Evolutionary conservation across 495 filamentous ascomycete genomes (phyloP).

Genomic region (Articulospora tetracladia): DNA sequence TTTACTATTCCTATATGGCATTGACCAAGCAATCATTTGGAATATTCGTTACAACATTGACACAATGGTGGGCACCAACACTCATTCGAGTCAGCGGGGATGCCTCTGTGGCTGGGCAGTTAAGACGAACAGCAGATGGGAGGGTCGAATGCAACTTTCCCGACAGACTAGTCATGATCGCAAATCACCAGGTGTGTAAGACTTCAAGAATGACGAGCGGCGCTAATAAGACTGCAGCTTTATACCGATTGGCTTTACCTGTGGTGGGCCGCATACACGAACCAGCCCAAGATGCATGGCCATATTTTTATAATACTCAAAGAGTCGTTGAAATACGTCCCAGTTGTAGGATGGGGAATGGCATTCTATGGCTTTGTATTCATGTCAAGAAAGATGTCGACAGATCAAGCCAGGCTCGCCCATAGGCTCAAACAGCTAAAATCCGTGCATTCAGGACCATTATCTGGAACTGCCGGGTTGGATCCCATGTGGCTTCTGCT

Average conservation of each 20-base stretch:
- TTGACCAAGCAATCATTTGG: conserved; percentile 75
- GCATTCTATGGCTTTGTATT: conserved; percentile 82
- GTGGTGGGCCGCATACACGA: conserved; percentile 82
- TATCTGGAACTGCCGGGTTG: conserved; percentile 45
- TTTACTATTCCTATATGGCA: conserved; percentile 76
- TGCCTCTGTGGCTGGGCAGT: conserved; percentile 64
- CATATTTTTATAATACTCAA: conserved; percentile 83
- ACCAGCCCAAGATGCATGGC: conserved; percentile 64
- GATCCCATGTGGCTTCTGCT: conserved; percentile 86
- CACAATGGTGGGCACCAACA: conserved; percentile 78
- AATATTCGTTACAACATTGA: conserved; percentile 68
- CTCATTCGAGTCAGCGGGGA: conserved; percentile 74
- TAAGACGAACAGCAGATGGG: conserved; percentile 60
- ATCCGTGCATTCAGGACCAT: conserved; percentile 42
- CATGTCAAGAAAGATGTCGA: conserved; percentile 77
- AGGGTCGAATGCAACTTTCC: conserved; percentile 69
- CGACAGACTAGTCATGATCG: conserved; percentile 72
- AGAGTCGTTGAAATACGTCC: conserved; percentile 74
- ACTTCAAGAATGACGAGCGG: neutral
- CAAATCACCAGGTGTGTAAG: conserved; percentile 69
- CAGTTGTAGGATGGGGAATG: conserved; percentile 74
- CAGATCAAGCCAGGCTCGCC: conserved; percentile 65
- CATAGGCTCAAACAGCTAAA: conserved; percentile 68
- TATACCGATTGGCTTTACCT: conserved; percentile 89
- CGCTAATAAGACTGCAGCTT: conserved; percentile 34